A percentile compares a stretch with the other conserved stretches of the same genome.
phyloP scores from a whole-genome alignment of 2,329 filamentous ascomycete species.

The Cladosporium sphaerospermum region DNA sequence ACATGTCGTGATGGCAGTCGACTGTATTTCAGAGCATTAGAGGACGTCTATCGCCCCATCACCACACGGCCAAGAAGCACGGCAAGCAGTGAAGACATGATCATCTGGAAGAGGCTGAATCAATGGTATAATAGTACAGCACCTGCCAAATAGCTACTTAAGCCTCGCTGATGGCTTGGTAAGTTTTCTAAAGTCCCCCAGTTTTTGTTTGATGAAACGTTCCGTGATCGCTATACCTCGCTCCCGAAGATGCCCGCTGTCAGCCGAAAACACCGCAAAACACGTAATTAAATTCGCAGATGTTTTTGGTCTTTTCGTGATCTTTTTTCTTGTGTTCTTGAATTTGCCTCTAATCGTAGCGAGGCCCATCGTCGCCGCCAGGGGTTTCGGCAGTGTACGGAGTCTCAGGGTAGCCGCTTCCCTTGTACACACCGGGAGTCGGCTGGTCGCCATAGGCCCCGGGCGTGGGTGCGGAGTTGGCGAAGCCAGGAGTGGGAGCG shows the following conservation, averaged over 20 bases:
- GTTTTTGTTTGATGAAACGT: too few relatives aligned
- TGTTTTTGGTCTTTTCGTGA: background rate
- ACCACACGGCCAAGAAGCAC: too few relatives aligned
- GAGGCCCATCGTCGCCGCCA: slow-evolving; percentile 39
- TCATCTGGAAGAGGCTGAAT: too few relatives aligned
- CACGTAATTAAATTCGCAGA: background rate
- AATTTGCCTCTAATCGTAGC: slow-evolving; percentile 30
- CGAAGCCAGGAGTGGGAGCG: slow-evolving; percentile 47
- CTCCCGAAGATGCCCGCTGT: background rate
- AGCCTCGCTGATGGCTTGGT: too few relatives aligned
- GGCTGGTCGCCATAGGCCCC: slow-evolving; percentile 30
- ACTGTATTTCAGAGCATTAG: too few relatives aligned
- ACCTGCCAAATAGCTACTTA: too few relatives aligned
- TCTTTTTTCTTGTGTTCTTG: background rate
- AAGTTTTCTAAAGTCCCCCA: too few relatives aligned
- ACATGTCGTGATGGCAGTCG: too few relatives aligned
- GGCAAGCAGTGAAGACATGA: too few relatives aligned
- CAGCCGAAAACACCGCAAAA: background rate
- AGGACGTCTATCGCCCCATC: too few relatives aligned
- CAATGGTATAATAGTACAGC: too few relatives aligned
- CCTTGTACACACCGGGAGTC: slow-evolving; percentile 34
- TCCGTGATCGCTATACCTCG: background rate
- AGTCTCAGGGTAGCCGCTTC: slow-evolving; percentile 46
- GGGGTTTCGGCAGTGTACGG: slow-evolving; percentile 52
- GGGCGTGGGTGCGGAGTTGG: slow-evolving; percentile 38